A percentile compares a stretch with the other conserved stretches of the same genome.
These are phyloP conservation scores for Quercus glauca DNA, from an alignment of 306 rosid genomes.

Conservation along the genomic window DNA sequence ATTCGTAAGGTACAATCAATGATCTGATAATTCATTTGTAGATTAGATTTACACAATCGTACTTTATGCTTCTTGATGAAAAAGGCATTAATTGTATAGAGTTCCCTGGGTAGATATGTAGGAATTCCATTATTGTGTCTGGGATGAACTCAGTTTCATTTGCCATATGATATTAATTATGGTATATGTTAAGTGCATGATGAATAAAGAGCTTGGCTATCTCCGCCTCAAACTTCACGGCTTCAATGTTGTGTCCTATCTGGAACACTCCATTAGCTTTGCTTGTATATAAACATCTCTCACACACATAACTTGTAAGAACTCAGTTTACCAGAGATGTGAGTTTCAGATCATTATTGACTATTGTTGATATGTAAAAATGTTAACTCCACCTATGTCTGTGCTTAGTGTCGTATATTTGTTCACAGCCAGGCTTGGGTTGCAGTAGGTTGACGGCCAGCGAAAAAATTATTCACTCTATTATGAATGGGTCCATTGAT, in stretches of 20 bases:
- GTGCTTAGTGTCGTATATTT: no score
- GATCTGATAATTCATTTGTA: neutral
- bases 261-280: neutral
- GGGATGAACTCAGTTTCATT: neutral
- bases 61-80: neutral
- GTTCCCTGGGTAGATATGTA: neutral
- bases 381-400: neutral
- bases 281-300: neutral
- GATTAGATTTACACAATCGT: neutral
- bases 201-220: no score
- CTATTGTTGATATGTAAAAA: neutral
- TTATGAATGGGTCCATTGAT: neutral
- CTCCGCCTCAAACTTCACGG: no score
- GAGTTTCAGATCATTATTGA: neutral
- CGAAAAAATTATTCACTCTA: no score
- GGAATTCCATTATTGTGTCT: neutral
- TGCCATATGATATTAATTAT: neutral
- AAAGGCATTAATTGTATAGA: no score
- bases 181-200: no score
- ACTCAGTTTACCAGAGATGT: neutral
- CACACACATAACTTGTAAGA: neutral
- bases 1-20: slow-evolving; percentile 68
- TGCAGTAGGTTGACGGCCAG: no score
- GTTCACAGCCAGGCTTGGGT: no score
- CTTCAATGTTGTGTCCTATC: neutral